Base-by-base conservation (phyloP, 345 rosid genomes). In the Linum trigynum region DNA sequence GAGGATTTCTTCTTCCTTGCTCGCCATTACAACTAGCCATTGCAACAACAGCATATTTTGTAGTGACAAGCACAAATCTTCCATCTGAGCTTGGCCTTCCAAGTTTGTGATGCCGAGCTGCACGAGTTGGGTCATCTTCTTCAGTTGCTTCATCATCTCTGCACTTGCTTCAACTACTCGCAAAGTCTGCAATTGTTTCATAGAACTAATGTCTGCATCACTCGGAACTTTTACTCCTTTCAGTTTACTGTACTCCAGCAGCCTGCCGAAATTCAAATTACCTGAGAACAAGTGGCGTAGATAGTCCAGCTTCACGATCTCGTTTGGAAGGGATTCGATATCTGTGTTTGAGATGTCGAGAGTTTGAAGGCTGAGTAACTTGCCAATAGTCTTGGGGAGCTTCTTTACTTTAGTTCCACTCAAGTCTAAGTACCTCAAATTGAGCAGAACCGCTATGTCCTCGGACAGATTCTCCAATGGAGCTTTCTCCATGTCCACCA, bases 141-240 rank as follows among this genome's bases (percentile, higher is more conserved):
- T 40, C 1, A 81, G 64, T 10, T 63, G 65, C 45, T 56, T 67
- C 5, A 72, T 51, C 5, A 71, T 72, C 59, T 64, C 11, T 50
- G 59, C 43, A 4, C 41, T 70, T 5, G 74, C 69, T 50, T 63
- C 71, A 17, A 72, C 69, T 62, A 71, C 53, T 7, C 64, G 62
- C 55, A 79, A 50, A 53, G 71, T 70, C 62, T 77, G 80, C 62
- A 79, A 63, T 36, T 74, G 75, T 69, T 77, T 79, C 32, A 79
- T 32, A 38, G 8, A 35, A 16, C 63, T 60, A 10, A 75, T 48
- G 1, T 55, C 67, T 17, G 58, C 9, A 14, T 15, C 53, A 48
- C 14, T 8, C 3, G 76, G 64, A 39, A 55, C 68, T 35, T 1
- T 15, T 61, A 72, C 65, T 32, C 81, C 74, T 48, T 15, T 38